Conservation (phyloP, 176 grass and related monocot species). For the Oryza australiensis region DNA sequence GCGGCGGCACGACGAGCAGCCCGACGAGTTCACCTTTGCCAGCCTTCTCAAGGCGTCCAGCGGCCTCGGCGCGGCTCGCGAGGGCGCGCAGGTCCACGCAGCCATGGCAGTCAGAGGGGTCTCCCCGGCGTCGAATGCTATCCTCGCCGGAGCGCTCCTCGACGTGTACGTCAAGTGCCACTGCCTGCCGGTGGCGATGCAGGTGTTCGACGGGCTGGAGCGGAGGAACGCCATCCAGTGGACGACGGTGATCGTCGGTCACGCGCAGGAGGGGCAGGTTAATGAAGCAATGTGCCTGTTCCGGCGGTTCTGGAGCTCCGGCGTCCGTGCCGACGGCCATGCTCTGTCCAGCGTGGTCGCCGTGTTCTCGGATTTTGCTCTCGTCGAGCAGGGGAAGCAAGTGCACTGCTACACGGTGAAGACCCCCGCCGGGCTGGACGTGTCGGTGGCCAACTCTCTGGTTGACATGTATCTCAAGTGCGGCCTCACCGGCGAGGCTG, state of each 20-base stretch:
- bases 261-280: constrained; percentile 48
- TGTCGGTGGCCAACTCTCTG: constrained; percentile 40
- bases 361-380: constrained; percentile 44
- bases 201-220: constrained; percentile 38
- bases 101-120: constrained; percentile 17
- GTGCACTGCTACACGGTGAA: constrained; percentile 42
- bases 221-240: constrained; percentile 51
- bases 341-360: constrained; percentile 29
- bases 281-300: constrained; percentile 36
- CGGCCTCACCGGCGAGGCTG: constrained; percentile 39
- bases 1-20: not conserved
- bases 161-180: constrained; percentile 49
- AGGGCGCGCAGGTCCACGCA: constrained; percentile 42
- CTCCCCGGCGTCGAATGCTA: not conserved
- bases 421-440: constrained; percentile 14
- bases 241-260: constrained; percentile 38
- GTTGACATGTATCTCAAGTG: constrained; percentile 61
- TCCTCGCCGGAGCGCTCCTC: constrained; percentile 44
- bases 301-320: constrained; percentile 44
- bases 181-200: constrained; percentile 23
- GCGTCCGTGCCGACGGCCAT: constrained; percentile 32
- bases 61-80: constrained; percentile 8
- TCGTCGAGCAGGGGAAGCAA: constrained; percentile 54
- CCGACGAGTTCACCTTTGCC: constrained; percentile 54
- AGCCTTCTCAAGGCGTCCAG: constrained; percentile 54